Conservation (phyloP, 2,329 filamentous ascomycete genomes). For the Didymella sp. region DNA sequence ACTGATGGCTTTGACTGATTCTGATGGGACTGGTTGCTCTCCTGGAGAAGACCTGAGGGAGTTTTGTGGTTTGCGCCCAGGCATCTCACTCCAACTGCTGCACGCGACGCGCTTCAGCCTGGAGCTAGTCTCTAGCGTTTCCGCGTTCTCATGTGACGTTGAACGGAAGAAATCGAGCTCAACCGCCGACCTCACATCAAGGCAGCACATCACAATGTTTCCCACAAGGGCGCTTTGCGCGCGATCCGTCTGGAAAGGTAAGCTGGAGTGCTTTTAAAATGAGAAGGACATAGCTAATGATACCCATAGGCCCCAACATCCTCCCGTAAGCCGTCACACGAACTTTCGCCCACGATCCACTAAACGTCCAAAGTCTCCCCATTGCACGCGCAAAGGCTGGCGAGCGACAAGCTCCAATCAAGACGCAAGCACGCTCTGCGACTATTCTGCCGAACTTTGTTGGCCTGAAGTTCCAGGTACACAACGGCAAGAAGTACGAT, state of each 20-base stretch:
- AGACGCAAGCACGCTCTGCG: slow-evolving; percentile 84
- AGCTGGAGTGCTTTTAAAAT: slow-evolving; percentile 20
- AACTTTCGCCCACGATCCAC: slow-evolving; percentile 14
- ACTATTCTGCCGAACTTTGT: slow-evolving; percentile 94
- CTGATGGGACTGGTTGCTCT: background rate
- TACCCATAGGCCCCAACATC: slow-evolving; percentile 67
- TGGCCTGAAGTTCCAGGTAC: slow-evolving; percentile 84
- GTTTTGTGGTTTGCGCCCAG: background rate
- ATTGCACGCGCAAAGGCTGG: slow-evolving; percentile 67
- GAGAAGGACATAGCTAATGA: background rate
- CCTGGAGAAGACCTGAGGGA: background rate
- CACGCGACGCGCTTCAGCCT: slow-evolving; percentile 44
- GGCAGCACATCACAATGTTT: slow-evolving; percentile 63
- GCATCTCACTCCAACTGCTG: background rate
- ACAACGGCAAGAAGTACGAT: slow-evolving; percentile 88
- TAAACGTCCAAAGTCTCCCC: slow-evolving; percentile 60
- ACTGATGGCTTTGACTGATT: background rate
- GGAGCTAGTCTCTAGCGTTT: slow-evolving; percentile 30
- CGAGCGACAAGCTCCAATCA: slow-evolving; percentile 73
- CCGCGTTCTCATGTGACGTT: slow-evolving; percentile 37
- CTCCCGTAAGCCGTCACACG: slow-evolving; percentile 65
- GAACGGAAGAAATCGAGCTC: slow-evolving; percentile 27
- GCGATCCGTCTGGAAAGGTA: slow-evolving; percentile 90
- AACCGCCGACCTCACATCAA: slow-evolving; percentile 39
- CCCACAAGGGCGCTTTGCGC: slow-evolving; percentile 67